Base-by-base conservation (phyloP, 345 rosid genomes). In the Euphorbia peplus region DNA sequence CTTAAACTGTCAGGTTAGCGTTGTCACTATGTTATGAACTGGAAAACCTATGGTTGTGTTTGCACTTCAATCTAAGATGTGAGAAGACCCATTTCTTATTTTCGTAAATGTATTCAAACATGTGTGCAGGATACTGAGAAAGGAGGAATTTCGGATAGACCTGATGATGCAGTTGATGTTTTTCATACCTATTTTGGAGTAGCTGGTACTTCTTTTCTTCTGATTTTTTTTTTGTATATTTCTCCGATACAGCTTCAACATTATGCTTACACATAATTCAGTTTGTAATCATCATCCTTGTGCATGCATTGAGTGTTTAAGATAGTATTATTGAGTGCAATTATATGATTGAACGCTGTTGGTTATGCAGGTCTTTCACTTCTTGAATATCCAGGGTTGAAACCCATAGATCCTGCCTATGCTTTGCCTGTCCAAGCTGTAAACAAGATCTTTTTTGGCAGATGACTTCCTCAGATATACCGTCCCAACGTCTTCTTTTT, bases 131-230 rank as follows among this genome's bases (percentile, higher is more conserved):
- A 93, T 67, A 56, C 66, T 50, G 95, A 89, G 28, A 88, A 89
- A 25, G 96, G 97, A 56, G 96, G 97, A 64, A 89, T 95, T 75
- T 88, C 97, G 11, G 95, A 91, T 71, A 79, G 96, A 76, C 96
- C 95, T 0, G 88, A 90, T 22, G 96, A 95, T 67, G 95, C 96
- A 30, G 93, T 88, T 66, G 97, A 95, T 69, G 84, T 95, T 52
- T 95, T 79, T 79, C 97, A 86, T 65, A 91, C 95, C 47, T 91
- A 71, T 84, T 91, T 90, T 76, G 96, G 97, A 79, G 83, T 91
- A 62, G 96, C 99, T 4, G 96, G 97, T 90, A 32, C 37, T 32
- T 32, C 37, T 32, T 32, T 32, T 32, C 6, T 6, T 32, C 35
- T 26, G 12, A 8, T 42, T 42, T 42, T 4, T 42, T 42, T 13